These are phyloP conservation scores for Scedosporium dehoogii DNA, from an alignment of 2,329 filamentous ascomycete species.

Conservation along the genomic window DNA sequence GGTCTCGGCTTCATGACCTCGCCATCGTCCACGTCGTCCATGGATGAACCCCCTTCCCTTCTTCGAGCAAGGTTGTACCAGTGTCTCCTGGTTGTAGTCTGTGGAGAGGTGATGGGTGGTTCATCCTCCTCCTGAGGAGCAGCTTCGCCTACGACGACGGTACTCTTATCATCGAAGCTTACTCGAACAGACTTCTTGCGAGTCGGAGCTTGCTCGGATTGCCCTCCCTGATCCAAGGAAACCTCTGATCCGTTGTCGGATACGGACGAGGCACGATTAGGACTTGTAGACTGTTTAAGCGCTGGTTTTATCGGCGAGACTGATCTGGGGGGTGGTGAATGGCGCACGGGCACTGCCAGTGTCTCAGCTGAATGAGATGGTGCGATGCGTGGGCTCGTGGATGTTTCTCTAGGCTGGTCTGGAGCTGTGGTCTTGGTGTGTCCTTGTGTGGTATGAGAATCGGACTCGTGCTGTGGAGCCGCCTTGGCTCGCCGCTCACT, in stretches of 20 bases:
- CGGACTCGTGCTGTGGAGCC: background rate
- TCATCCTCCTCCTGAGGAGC: constrained; percentile 25
- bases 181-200: constrained; percentile 61
- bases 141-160: constrained; percentile 41
- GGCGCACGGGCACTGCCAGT: constrained; percentile 7
- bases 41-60: constrained; percentile 14
- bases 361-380: background rate
- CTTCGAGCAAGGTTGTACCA: constrained; percentile 39
- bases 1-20: constrained; percentile 66
- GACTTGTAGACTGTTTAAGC: constrained; percentile 50
- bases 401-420: background rate
- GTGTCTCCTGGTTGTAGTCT: constrained; percentile 27
- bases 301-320: constrained; percentile 71
- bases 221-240: constrained; percentile 14
- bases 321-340: constrained; percentile 53
- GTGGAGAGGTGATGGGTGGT: constrained; percentile 24
- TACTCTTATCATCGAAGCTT: constrained; percentile 67
- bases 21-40: constrained; percentile 43
- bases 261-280: constrained; percentile 42
- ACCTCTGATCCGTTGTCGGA: constrained; percentile 37
- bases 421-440: background rate
- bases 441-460: background rate
- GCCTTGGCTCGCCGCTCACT: background rate
- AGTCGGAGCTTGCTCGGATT: constrained; percentile 8
- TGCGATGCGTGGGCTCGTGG: background rate